Evolutionary conservation across 2,329 filamentous ascomycete genomes (phyloP), one percentile per base, ranked within the genome.

Genomic region (Cladophialophora carrionii): DNA sequence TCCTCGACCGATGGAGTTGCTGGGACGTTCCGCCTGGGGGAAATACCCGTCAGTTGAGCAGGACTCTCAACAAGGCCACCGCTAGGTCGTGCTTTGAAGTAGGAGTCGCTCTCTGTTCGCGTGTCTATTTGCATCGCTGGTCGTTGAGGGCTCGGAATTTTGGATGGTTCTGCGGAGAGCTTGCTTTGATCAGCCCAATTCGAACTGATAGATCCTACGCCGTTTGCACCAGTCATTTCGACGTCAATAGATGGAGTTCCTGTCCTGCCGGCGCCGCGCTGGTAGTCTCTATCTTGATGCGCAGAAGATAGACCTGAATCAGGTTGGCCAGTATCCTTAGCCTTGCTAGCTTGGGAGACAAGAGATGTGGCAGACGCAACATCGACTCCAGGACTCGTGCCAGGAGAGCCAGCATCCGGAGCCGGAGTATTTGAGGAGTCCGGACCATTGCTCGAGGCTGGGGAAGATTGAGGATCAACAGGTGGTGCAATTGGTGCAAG

Each of bases 341-440:
- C 34, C 29, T 71, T 70, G 37, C 41, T 60, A 22, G 58, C 55
- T 10, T 67, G 63, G 14, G 55, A 32, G 10, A 51, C 20, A 9
- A 60, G 48, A 29, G 63, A 20, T 53, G 55, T 46, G 24, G 20
- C 20, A 3, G 41, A 55, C 7, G 70, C 66, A 37, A 57, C 20
- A 52, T 92, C 89, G 61, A 89, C 85, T 61, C 90, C 89, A 1
- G 89, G 88, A 71, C 89, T 92, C 1, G 90, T 92, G 70, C 89
- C 88, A 0, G 89, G 86, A 1, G 90, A 92, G 6, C 83, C 84
- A 68, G 89, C 85, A 65, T 88, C 84, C 46, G 88, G 83, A 41
- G 84, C 85, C 1, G 91, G 89, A 0, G 91, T 95, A 24, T 88
- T 87, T 61, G 87, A 87, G 51, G 90, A 92, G 71, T 88, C 88